Percentiles rank a stretch among this genome's conserved stretches.
phyloP scores from a whole-genome alignment of 768 basidiomycete genomes.

The Serpula lacrymans region DNA sequence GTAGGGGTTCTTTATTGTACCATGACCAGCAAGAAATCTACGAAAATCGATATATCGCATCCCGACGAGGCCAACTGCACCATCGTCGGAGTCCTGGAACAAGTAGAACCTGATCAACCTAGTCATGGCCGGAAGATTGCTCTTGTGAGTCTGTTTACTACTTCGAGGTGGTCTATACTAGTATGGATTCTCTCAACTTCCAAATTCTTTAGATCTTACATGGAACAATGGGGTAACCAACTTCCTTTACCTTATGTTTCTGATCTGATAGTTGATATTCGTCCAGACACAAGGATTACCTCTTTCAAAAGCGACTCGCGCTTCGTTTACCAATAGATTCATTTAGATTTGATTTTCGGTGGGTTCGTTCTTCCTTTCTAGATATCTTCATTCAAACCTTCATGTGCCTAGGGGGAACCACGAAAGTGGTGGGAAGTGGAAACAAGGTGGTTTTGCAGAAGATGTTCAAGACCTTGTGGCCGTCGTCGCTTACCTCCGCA shows the following conservation, averaged over 20 bases:
- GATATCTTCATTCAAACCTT: constrained; percentile 4
- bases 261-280: background rate
- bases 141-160: constrained; percentile 43
- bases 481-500: constrained; percentile 61
- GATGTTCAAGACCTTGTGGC: constrained; percentile 65
- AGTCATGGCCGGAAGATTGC: constrained; percentile 62
- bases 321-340: constrained; percentile 66
- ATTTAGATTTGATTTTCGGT: constrained; percentile 88
- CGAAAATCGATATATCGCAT: constrained; percentile 54
- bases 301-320: constrained; percentile 75
- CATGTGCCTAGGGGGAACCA: constrained; percentile 76
- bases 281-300: constrained; percentile 78
- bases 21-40: constrained; percentile 31
- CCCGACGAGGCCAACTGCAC: constrained; percentile 36
- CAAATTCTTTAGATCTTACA: constrained; percentile 66
- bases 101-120: constrained; percentile 44
- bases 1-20: constrained; percentile 17
- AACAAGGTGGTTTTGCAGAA: constrained; percentile 52
- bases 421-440: constrained; percentile 69
- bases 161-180: constrained; percentile 8
- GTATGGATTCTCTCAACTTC: constrained; percentile 13
- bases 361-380: constrained; percentile 16
- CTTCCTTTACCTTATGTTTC: background rate
- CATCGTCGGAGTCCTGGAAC: constrained; percentile 62
- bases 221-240: constrained; percentile 69